Percentiles rank a stretch among this genome's conserved stretches.
phyloP scores from a whole-genome alignment of 78 protist species.

The Dictyostelium brefeldianum region DNA sequence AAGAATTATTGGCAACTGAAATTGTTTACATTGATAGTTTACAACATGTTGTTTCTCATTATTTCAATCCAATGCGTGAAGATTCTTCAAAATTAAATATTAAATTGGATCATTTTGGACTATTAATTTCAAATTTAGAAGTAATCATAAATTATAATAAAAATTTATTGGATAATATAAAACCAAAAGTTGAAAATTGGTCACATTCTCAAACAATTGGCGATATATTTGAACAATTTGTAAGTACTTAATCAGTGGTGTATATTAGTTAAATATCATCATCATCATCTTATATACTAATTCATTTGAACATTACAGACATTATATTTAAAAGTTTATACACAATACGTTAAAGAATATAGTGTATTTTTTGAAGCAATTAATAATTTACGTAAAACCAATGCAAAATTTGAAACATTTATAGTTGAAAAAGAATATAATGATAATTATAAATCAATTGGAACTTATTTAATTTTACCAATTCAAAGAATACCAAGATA shows the following conservation, averaged over 20 bases:
- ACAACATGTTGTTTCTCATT: conserved; percentile 11
- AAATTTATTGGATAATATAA: conserved; percentile 17
- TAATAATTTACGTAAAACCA: conserved; percentile 55
- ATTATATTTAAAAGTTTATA: conserved; percentile 62
- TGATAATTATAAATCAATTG: conserved; percentile 48
- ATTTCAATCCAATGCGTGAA: conserved; percentile 53
- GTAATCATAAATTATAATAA: conserved; percentile 56
- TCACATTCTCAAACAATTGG: conserved; percentile 60
- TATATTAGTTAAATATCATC: neutral
- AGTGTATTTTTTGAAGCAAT: conserved; percentile 49
- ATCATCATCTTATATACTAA: neutral
- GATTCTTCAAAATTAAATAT: conserved; percentile 56
- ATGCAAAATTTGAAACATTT: conserved; percentile 59
- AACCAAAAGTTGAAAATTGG: conserved; percentile 61
- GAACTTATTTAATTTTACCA: conserved; percentile 71
- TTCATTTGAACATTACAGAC: conserved; percentile 22
- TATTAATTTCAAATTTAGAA: conserved; percentile 57
- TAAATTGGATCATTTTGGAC: conserved; percentile 50
- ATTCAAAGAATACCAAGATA: conserved; percentile 85
- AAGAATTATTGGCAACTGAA: conserved; percentile 63
- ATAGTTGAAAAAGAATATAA: conserved; percentile 45
- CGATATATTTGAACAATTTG: conserved; percentile 63
- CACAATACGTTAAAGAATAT: conserved; percentile 82
- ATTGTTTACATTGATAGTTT: conserved; percentile 39
- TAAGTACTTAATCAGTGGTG: too few species aligned